phyloP scores from a whole-genome alignment of 345 rosid species.

The Eucalyptus lansdowneana region DNA sequence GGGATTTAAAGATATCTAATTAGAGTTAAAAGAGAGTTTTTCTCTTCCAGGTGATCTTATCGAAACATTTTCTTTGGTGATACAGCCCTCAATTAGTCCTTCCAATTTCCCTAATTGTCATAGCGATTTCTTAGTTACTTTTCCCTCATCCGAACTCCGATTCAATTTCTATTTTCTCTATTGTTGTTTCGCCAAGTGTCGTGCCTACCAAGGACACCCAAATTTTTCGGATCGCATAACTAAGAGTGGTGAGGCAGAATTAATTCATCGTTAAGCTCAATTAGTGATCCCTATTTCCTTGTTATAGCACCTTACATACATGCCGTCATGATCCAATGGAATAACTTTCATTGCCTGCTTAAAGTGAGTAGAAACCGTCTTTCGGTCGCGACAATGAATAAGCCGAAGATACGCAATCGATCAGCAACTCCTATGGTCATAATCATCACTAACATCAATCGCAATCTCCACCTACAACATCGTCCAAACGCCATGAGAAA shows the following conservation, averaged over 20 bases:
- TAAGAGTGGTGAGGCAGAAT: not conserved
- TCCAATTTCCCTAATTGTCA: not conserved
- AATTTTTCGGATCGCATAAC: not conserved
- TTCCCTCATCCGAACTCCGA: not conserved
- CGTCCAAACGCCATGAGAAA: too few relatives aligned
- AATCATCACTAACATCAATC: not conserved
- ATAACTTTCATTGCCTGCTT: not conserved
- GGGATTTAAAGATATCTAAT: not conserved
- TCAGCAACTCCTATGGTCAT: not conserved
- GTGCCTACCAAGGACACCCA: not conserved
- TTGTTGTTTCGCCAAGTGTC: not conserved
- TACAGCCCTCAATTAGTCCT: not conserved
- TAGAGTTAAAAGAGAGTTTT: not conserved
- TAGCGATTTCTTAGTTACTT: not conserved
- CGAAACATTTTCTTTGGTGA: not conserved
- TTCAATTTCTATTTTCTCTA: not conserved
- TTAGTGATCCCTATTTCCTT: not conserved
- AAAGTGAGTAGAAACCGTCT: too few relatives aligned
- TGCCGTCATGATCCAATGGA: not conserved
- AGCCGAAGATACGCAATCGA: not conserved
- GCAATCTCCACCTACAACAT: not conserved
- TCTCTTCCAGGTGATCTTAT: not conserved
- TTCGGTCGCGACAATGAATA: not conserved
- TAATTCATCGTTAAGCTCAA: not conserved
- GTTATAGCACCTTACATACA: not conserved